These are phyloP conservation scores for Albophoma yamanashiensis DNA, from an alignment of 2,329 filamentous ascomycete genomes.

Conservation along the genomic window DNA sequence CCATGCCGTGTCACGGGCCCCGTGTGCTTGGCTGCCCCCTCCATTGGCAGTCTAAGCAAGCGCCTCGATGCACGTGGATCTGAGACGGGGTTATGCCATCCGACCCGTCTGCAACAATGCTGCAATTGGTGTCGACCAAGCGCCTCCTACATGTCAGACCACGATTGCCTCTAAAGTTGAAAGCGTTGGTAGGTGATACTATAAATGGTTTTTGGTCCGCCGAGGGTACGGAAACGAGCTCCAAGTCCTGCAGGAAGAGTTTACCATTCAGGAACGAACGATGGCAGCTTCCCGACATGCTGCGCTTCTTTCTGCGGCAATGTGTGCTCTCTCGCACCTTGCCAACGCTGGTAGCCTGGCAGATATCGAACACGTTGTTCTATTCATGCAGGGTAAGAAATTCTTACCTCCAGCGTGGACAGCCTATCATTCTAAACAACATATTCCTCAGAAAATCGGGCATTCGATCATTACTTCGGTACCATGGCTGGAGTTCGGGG, in stretches of 20 bases:
- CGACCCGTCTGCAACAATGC: neutral
- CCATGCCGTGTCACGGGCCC: neutral
- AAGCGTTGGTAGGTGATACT: neutral
- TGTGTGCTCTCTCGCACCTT: neutral
- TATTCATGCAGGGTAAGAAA: neutral
- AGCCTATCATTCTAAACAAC: neutral
- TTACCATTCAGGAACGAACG: neutral
- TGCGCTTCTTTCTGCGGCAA: neutral
- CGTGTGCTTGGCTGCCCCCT: neutral
- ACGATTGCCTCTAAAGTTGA: neutral
- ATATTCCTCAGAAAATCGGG: slow-evolving; percentile 16
- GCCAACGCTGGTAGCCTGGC: neutral
- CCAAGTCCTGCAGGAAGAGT: neutral
- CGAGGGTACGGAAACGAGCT: neutral
- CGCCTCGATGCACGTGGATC: neutral
- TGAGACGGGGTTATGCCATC: neutral
- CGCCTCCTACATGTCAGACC: neutral
- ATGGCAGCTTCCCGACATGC: neutral
- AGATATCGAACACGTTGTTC: neutral
- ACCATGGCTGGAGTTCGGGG: slow-evolving; percentile 45
- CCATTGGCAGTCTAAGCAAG: neutral
- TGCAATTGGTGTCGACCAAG: no score
- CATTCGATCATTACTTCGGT: slow-evolving; percentile 39
- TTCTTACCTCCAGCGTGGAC: neutral
- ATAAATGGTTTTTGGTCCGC: neutral